These are phyloP conservation scores for Lipomyces spencermartinsiae DNA, from an alignment of 805 yeast genomes.

Conservation along the genomic window DNA sequence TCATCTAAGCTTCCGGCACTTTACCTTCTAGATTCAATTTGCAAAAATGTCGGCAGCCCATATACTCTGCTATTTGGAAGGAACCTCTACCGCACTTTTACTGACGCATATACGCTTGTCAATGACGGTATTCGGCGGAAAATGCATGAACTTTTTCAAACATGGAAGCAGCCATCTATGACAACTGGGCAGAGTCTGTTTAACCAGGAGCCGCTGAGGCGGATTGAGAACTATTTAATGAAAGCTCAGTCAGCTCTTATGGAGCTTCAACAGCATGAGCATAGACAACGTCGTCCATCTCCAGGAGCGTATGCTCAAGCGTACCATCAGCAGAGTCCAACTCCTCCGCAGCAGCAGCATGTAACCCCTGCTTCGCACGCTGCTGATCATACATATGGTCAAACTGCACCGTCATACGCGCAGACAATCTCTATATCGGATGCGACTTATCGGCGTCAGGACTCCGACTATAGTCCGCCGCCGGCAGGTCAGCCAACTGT, in stretches of 20 bases:
- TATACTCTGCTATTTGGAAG: conserved; percentile 80
- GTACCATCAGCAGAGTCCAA: conserved; percentile 6
- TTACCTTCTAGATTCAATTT: conserved; percentile 87
- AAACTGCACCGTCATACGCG: background rate
- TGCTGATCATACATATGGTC: conserved; percentile 1
- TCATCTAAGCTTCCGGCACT: conserved; percentile 82
- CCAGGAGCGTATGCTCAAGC: conserved; percentile 10
- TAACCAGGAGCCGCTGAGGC: conserved; percentile 68
- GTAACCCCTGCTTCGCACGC: conserved; percentile 10
- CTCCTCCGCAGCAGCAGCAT: conserved; percentile 12
- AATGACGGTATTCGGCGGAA: conserved; percentile 76
- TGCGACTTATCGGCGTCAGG: background rate
- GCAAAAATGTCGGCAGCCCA: conserved; percentile 89
- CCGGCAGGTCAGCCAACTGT: conserved; percentile 14
- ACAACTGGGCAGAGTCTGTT: conserved; percentile 74
- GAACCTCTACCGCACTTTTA: conserved; percentile 71
- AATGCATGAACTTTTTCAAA: conserved; percentile 76
- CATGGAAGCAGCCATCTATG: conserved; percentile 75
- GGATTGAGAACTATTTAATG: conserved; percentile 72
- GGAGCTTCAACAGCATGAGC: conserved; percentile 36
- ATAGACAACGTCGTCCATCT: conserved; percentile 6
- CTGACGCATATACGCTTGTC: conserved; percentile 77
- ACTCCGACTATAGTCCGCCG: conserved; percentile 4
- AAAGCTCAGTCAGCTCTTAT: conserved; percentile 30
- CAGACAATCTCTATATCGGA: background rate